Percentiles rank a stretch among this genome's conserved stretches.
Conservation (phyloP, 2,329 filamentous ascomycete genomes). For the Fusarium keratoplasticum region DNA sequence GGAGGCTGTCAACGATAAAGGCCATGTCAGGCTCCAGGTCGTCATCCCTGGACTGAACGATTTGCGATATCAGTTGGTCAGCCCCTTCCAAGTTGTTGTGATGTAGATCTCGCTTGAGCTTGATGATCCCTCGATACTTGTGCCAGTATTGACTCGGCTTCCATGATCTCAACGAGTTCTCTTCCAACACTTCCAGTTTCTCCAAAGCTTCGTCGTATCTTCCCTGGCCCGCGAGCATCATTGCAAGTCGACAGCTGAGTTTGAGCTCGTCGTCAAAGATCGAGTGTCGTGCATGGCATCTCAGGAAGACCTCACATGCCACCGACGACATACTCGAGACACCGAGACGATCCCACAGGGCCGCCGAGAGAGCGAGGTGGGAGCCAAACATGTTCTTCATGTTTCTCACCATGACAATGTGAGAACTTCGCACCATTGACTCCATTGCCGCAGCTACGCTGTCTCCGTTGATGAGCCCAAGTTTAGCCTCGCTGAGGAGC, state of each 20-base stretch:
- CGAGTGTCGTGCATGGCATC: slow-evolving; percentile 71
- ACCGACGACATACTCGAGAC: slow-evolving; percentile 65
- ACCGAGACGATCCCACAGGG: slow-evolving; percentile 82
- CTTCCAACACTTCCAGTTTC: slow-evolving; percentile 60
- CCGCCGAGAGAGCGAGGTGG: slow-evolving; percentile 77
- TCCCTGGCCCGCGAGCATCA: slow-evolving; percentile 70
- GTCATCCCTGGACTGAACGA: slow-evolving; percentile 63
- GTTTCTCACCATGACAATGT: slow-evolving; percentile 82
- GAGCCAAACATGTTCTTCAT: slow-evolving; percentile 79
- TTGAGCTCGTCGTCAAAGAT: slow-evolving; percentile 83
- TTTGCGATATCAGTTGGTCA: slow-evolving; percentile 62
- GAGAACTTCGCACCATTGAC: slow-evolving; percentile 83
- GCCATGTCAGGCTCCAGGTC: slow-evolving; percentile 65
- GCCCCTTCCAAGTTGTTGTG: slow-evolving; percentile 64
- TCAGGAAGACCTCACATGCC: slow-evolving; percentile 79
- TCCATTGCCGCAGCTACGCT: slow-evolving; percentile 75
- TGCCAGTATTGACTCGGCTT: slow-evolving; percentile 82
- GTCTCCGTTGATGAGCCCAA: slow-evolving; percentile 78
- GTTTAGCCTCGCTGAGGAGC: slow-evolving; percentile 85
- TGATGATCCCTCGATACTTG: slow-evolving; percentile 74
- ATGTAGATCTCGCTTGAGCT: slow-evolving; percentile 72
- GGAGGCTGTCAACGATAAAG: slow-evolving; percentile 63
- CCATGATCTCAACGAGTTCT: slow-evolving; percentile 74
- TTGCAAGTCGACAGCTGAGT: slow-evolving; percentile 77
- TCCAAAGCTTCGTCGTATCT: slow-evolving; percentile 74